These are phyloP conservation scores for Pelomyxa schiedti DNA, from an alignment of 78 protist species.

Conservation along the genomic window DNA sequence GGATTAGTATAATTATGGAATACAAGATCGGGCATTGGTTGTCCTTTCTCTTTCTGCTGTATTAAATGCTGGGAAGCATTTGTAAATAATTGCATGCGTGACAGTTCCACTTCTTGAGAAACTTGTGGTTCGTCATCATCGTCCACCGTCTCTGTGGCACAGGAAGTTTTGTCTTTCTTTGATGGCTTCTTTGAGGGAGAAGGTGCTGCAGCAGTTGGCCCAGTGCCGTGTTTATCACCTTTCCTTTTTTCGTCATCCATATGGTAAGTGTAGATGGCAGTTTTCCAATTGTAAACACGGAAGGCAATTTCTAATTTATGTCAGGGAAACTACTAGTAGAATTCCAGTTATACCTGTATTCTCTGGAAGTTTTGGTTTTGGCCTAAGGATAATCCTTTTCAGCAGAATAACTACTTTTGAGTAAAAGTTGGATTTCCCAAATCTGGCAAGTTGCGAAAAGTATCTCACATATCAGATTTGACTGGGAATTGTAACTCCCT, in stretches of 20 bases:
- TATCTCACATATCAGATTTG: conserved; percentile 62
- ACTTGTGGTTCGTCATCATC: no score
- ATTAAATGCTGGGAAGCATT: no score
- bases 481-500: conserved; percentile 77
- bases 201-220: no score
- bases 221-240: neutral
- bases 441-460: conserved; percentile 21
- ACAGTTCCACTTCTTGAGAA: no score
- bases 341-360: neutral
- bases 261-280: neutral
- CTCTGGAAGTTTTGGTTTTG: neutral
- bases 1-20: no score
- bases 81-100: no score
- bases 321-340: no score
- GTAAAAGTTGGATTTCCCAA: neutral
- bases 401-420: neutral
- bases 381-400: neutral
- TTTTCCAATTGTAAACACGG: neutral
- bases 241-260: neutral
- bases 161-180: no score
- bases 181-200: no score
- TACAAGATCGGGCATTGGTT: no score
- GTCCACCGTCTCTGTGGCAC: no score
- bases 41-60: no score
- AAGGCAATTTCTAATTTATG: neutral